phyloP scores from a whole-genome alignment of 306 rosid species.

The Trifolium subterraneum region DNA sequence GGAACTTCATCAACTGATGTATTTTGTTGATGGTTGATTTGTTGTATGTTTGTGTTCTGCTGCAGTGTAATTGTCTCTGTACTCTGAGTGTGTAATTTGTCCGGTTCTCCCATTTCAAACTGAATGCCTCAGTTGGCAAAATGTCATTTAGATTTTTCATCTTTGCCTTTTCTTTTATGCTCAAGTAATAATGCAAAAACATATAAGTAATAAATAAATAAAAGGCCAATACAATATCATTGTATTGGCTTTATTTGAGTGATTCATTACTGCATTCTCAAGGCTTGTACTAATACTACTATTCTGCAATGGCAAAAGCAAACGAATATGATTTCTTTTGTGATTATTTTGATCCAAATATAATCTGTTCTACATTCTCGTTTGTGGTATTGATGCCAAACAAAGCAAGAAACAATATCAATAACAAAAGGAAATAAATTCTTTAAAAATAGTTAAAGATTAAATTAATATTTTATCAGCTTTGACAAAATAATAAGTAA shows the following conservation, averaged over 20 bases:
- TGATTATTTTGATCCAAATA: neutral
- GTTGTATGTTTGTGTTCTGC: constrained; percentile 36
- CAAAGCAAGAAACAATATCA: no score
- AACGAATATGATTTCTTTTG: neutral
- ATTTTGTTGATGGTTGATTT: constrained; percentile 54
- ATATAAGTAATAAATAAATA: constrained; percentile 10
- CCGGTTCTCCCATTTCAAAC: constrained; percentile 2
- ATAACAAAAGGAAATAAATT: no score
- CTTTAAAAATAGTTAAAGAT: no score
- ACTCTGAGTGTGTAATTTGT: constrained; percentile 42
- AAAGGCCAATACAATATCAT: constrained; percentile 1
- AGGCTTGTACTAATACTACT: neutral
- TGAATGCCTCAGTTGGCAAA: constrained; percentile 44
- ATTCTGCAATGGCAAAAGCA: constrained; percentile 8
- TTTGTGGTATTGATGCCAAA: neutral
- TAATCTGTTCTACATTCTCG: neutral
- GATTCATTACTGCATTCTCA: constrained; percentile 11
- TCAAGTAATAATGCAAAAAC: constrained; percentile 22
- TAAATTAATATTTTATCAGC: no score
- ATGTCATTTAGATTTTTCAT: constrained; percentile 10
- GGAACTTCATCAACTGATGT: constrained; percentile 70
- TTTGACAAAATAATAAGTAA: no score
- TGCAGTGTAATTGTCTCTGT: constrained; percentile 44
- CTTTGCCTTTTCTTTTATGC: neutral
- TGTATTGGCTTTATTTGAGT: constrained; percentile 23